These are phyloP conservation scores for Venturia asperata DNA, from an alignment of 2,329 filamentous ascomycete species.

Conservation along the genomic window DNA sequence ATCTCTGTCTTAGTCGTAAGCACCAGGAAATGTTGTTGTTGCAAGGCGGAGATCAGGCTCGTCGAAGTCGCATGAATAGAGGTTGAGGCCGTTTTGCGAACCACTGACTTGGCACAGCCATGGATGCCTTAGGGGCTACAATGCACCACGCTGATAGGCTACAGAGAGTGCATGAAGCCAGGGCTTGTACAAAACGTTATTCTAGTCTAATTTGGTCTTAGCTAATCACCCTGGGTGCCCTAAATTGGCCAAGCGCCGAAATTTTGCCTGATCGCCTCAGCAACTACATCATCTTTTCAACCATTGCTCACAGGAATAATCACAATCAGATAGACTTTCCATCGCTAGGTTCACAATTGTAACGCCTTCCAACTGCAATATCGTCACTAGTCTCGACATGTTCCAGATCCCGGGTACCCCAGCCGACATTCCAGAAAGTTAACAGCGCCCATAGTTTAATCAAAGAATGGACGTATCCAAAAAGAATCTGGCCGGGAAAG, in stretches of 20 bases:
- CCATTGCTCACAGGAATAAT: neutral
- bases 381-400: neutral
- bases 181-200: neutral
- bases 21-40: neutral
- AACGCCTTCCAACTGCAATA: neutral
- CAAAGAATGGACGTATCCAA: constrained; percentile 51
- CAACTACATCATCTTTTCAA: neutral
- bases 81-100: constrained; percentile 6
- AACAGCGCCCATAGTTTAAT: constrained; percentile 51
- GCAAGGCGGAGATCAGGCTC: neutral
- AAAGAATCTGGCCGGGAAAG: constrained; percentile 45
- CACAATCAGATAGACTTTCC: neutral
- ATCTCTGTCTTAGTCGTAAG: neutral
- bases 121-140: neutral
- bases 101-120: constrained; percentile 4
- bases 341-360: too few relatives aligned
- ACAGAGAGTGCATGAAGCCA: neutral
- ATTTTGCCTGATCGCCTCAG: too few relatives aligned
- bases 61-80: neutral
- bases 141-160: neutral
- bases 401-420: constrained; percentile 21
- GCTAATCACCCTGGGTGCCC: neutral
- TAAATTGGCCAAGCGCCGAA: neutral
- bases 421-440: constrained; percentile 33
- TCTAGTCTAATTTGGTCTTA: neutral